Evolutionary conservation across 148 eudicot genomes (phyloP).

Genomic region (Pharnaceum exiguum): DNA sequence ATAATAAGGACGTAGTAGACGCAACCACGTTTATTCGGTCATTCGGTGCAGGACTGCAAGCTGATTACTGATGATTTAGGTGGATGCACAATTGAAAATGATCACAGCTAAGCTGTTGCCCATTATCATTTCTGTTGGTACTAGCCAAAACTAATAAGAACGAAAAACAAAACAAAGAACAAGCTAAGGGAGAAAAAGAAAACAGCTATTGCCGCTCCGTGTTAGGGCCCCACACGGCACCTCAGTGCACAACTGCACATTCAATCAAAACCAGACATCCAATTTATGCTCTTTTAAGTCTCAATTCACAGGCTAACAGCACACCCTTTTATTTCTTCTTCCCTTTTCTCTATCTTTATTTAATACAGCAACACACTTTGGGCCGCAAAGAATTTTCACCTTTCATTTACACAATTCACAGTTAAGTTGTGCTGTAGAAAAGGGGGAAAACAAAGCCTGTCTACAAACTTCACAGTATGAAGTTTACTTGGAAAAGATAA

Average conservation of each 20-base stretch:
- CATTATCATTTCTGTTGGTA: constrained; percentile 1
- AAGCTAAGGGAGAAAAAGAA: neutral
- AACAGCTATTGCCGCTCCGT: neutral
- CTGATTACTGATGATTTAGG: too few species aligned
- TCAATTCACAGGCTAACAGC: constrained; percentile 29
- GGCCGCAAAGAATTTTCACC: too few species aligned
- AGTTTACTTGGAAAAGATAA: too few species aligned
- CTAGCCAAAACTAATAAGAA: neutral
- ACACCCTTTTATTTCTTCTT: neutral
- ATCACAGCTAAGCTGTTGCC: constrained; percentile 22
- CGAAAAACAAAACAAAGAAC: neutral
- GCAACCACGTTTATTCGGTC: neutral
- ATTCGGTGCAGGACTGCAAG: too few species aligned
- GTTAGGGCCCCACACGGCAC: constrained; percentile 26
- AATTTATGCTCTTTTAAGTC: constrained; percentile 8
- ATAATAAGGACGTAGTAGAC: neutral
- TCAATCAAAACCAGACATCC: constrained; percentile 8
- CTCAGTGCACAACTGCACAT: neutral
- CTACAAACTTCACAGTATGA: too few species aligned
- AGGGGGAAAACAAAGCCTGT: too few species aligned
- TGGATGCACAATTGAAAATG: constrained; percentile 10
- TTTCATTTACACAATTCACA: too few species aligned
- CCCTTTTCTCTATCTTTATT: neutral
- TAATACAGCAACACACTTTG: too few species aligned
- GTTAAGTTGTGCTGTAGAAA: too few species aligned